Conservation (phyloP, 176 grass and related monocot species). For the Triticum monococcum region DNA sequence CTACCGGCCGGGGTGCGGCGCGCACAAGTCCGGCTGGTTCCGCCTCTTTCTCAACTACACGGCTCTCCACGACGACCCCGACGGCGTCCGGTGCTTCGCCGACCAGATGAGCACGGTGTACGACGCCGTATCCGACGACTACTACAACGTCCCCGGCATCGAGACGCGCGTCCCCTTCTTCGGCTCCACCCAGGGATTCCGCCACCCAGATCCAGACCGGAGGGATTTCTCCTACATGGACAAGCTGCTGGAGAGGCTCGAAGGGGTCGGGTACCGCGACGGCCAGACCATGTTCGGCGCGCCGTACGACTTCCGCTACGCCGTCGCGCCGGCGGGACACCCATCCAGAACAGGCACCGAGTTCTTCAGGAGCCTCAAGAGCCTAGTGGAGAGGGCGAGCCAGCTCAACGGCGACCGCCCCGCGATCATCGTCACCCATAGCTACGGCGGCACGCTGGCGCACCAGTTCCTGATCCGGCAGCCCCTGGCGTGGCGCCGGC, state of each 20-base stretch:
- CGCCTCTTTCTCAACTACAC: constrained; percentile 42
- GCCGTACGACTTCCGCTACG: constrained; percentile 60
- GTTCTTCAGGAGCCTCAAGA: constrained; percentile 29
- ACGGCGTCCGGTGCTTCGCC: constrained; percentile 35
- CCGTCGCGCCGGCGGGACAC: constrained; percentile 34
- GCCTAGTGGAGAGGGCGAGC: constrained; percentile 37
- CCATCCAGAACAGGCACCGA: background rate
- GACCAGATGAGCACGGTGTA: constrained; percentile 29
- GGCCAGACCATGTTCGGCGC: constrained; percentile 46
- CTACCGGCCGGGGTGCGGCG: constrained; percentile 37
- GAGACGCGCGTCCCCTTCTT: constrained; percentile 55
- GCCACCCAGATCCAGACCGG: constrained; percentile 28
- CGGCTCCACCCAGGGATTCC: constrained; percentile 30
- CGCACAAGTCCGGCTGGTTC: constrained; percentile 29
- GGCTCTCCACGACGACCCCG: constrained; percentile 22
- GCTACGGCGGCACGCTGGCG: constrained; percentile 44
- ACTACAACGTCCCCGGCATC: constrained; percentile 42
- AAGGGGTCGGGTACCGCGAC: constrained; percentile 46
- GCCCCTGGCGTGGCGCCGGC: constrained; percentile 11
- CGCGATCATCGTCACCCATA: constrained; percentile 49
- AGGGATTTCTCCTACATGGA: constrained; percentile 37
- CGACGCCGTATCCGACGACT: constrained; percentile 31
- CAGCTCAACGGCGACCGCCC: constrained; percentile 12
- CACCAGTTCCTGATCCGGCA: constrained; percentile 45
- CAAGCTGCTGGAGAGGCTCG: constrained; percentile 27